A percentile compares a stretch with the other conserved stretches of the same genome.
Conservation (phyloP, 1,284 basidiomycete genomes). For the Marasmius fiardii region DNA sequence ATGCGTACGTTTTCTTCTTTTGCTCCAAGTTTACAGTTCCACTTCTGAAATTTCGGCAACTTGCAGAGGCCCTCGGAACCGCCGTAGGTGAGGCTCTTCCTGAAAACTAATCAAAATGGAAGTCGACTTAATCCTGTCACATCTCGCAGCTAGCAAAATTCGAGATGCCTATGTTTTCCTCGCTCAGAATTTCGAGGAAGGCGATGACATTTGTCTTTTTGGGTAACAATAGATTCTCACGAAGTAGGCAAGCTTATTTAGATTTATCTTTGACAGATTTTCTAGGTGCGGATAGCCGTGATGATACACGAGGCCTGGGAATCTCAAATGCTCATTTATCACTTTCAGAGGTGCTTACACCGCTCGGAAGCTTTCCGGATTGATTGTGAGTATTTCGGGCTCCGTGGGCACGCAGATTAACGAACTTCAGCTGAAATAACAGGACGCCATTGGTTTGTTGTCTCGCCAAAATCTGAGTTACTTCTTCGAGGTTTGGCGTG, state of each 20-base stretch:
- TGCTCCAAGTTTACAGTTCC: background rate
- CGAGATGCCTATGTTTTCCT: conserved; percentile 23
- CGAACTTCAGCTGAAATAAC: background rate
- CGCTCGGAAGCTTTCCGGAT: background rate
- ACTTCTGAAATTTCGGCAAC: background rate
- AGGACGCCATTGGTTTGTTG: background rate
- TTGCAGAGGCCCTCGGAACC: background rate
- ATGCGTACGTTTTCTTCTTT: background rate
- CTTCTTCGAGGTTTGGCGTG: background rate
- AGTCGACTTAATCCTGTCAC: background rate
- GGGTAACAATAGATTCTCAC: conserved; percentile 12
- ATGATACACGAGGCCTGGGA: background rate
- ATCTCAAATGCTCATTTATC: background rate
- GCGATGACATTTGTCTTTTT: conserved; percentile 23
- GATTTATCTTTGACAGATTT: background rate
- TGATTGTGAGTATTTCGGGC: background rate
- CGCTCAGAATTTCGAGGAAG: conserved; percentile 21
- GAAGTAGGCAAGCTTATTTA: background rate
- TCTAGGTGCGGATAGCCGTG: background rate
- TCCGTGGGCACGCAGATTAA: background rate
- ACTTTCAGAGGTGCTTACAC: background rate
- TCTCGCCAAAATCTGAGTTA: background rate
- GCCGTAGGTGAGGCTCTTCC: background rate
- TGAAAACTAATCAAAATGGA: background rate
- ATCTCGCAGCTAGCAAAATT: conserved; percentile 20